phyloP scores from a whole-genome alignment of 768 basidiomycete species.

The Arthromyces matolae region DNA sequence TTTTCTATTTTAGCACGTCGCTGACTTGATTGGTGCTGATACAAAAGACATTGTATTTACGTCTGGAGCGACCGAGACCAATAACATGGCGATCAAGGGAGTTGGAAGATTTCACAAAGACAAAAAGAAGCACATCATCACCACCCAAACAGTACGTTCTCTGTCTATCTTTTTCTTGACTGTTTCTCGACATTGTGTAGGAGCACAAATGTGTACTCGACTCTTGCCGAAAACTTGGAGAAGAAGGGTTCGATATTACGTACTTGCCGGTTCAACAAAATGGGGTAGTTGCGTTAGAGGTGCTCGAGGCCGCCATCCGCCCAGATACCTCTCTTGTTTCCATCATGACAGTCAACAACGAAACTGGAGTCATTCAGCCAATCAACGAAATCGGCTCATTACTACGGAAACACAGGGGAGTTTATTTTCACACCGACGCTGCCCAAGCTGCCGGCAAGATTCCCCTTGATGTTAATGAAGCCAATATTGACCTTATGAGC shows the following conservation, averaged over 20 bases:
- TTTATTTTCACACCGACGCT: slow-evolving; percentile 96
- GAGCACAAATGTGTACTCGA: slow-evolving; percentile 99
- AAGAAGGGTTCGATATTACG: slow-evolving; percentile 97
- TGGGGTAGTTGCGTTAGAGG: slow-evolving; percentile 75
- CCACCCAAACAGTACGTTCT: slow-evolving; percentile 78
- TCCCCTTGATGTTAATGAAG: slow-evolving; percentile 87
- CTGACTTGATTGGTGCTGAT: slow-evolving; percentile 90
- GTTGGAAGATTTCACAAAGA: slow-evolving; percentile 94
- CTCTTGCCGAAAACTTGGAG: slow-evolving; percentile 90
- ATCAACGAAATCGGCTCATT: slow-evolving; percentile 91
- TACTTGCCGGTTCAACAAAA: slow-evolving; percentile 92
- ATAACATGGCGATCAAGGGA: slow-evolving; percentile 97
- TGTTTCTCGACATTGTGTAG: slow-evolving; percentile 42
- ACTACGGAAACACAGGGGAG: slow-evolving; percentile 79
- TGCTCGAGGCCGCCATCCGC: slow-evolving; percentile 82
- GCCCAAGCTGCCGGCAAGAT: slow-evolving; percentile 95
- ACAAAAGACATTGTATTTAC: slow-evolving; percentile 96
- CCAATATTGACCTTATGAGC: slow-evolving; percentile 94
- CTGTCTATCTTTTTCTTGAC: background rate
- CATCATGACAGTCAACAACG: slow-evolving; percentile 99
- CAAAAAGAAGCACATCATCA: slow-evolving; percentile 91
- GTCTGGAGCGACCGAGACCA: slow-evolving; percentile 95
- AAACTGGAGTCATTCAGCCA: slow-evolving; percentile 98
- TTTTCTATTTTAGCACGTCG: slow-evolving; percentile 60
- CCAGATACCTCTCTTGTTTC: slow-evolving; percentile 94